These are phyloP conservation scores for Amesomyces nigricolor DNA, from an alignment of 2,329 filamentous ascomycete genomes.

Conservation along the genomic window DNA sequence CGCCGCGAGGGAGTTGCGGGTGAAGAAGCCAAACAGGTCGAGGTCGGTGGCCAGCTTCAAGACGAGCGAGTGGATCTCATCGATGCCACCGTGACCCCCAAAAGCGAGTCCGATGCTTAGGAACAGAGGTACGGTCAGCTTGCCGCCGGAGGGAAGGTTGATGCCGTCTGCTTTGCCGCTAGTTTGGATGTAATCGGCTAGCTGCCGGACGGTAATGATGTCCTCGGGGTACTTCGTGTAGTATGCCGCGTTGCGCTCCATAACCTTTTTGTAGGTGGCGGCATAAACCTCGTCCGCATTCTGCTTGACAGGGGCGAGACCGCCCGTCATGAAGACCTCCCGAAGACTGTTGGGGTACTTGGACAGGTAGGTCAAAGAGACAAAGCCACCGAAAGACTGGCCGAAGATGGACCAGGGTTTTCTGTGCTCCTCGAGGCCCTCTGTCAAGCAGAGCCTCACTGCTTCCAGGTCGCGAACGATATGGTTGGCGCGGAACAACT, in stretches of 20 bases:
- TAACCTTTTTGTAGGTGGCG: constrained; percentile 63
- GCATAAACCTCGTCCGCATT: constrained; percentile 70
- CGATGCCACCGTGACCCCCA: constrained; percentile 72
- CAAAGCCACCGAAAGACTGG: constrained; percentile 90
- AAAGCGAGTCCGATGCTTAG: constrained; percentile 73
- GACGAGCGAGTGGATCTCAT: constrained; percentile 68
- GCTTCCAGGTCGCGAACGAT: constrained; percentile 89
- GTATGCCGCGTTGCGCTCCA: constrained; percentile 69
- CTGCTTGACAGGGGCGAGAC: constrained; percentile 70
- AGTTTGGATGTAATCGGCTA: constrained; percentile 59
- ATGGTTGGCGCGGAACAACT: constrained; percentile 80
- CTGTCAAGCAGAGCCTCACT: constrained; percentile 68
- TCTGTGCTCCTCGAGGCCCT: constrained; percentile 61
- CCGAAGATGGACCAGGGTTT: constrained; percentile 82
- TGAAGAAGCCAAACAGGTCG: constrained; percentile 68
- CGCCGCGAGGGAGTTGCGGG: constrained; percentile 60
- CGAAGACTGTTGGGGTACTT: constrained; percentile 70
- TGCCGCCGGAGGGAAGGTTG: constrained; percentile 66
- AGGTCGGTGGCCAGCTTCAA: constrained; percentile 67
- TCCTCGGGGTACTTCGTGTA: constrained; percentile 85
- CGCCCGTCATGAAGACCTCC: constrained; percentile 81
- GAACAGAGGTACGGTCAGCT: constrained; percentile 67
- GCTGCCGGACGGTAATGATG: constrained; percentile 56
- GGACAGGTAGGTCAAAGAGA: constrained; percentile 75
- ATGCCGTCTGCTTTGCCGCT: constrained; percentile 40